Conservation (phyloP, 106 monocot genomes). For the Posidonia australis region DNA sequence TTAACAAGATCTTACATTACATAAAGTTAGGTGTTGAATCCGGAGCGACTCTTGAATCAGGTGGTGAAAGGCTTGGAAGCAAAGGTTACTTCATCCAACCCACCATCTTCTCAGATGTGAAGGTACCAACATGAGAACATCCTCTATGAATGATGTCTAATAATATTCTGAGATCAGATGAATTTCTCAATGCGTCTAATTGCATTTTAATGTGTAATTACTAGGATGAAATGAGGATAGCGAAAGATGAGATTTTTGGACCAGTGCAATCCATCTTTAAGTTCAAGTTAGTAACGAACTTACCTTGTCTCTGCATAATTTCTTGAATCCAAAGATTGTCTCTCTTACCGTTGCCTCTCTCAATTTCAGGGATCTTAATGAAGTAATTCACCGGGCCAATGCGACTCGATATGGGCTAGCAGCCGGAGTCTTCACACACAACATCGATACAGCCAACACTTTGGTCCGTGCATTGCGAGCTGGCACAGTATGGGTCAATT, state of each 20-base stretch:
- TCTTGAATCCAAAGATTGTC: neutral
- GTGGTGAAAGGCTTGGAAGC: slow-evolving; percentile 61
- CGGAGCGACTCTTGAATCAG: slow-evolving; percentile 67
- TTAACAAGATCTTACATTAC: slow-evolving; percentile 62
- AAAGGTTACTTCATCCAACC: slow-evolving; percentile 85
- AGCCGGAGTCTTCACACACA: slow-evolving; percentile 81
- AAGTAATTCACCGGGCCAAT: slow-evolving; percentile 73
- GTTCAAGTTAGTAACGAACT: slow-evolving; percentile 56
- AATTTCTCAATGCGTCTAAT: neutral
- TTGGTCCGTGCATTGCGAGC: slow-evolving; percentile 50
- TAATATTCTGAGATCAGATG: neutral
- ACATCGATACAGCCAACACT: slow-evolving; percentile 71
- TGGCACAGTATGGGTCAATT: slow-evolving; percentile 77
- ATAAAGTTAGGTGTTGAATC: slow-evolving; percentile 51
- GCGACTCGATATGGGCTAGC: slow-evolving; percentile 51
- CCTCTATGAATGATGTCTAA: neutral
- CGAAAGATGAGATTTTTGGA: slow-evolving; percentile 86
- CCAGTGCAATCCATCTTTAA: slow-evolving; percentile 90
- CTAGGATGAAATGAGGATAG: slow-evolving; percentile 78
- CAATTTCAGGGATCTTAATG: slow-evolving; percentile 61
- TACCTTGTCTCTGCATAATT: neutral
- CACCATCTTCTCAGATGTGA: slow-evolving; percentile 67
- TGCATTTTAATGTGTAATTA: neutral
- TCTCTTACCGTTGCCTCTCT: neutral
- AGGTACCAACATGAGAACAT: slow-evolving; percentile 29